A percentile compares a stretch with the other conserved stretches of the same genome.
Evolutionary conservation across 2,329 filamentous ascomycete species (phyloP).

Genomic region (Bimuria novae-zelandiae): DNA sequence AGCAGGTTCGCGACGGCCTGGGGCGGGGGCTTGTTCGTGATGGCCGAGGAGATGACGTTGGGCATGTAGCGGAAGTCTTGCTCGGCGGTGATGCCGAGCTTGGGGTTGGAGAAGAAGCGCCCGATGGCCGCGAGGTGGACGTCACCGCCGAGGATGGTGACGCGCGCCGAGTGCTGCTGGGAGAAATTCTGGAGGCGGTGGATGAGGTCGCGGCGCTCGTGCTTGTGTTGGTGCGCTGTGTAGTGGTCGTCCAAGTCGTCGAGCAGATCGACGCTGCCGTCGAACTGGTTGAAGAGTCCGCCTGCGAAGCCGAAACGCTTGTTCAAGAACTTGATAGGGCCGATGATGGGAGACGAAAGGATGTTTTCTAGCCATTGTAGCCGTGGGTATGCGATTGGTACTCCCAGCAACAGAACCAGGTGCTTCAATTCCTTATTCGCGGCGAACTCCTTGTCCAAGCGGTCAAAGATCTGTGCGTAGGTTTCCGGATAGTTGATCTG

Average conservation of each 20-base stretch:
- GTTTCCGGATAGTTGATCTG: slow-evolving; percentile 85
- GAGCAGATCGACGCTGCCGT: slow-evolving; percentile 71
- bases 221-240: slow-evolving; percentile 88
- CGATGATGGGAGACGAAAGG: slow-evolving; percentile 82
- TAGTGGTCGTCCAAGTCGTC: slow-evolving; percentile 75
- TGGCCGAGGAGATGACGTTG: slow-evolving; percentile 67
- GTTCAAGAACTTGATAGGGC: slow-evolving; percentile 86
- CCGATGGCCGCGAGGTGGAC: slow-evolving; percentile 67
- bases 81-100: slow-evolving; percentile 60
- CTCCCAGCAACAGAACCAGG: slow-evolving; percentile 66
- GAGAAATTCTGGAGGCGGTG: slow-evolving; percentile 65
- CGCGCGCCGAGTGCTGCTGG: slow-evolving; percentile 59
- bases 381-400: slow-evolving; percentile 73
- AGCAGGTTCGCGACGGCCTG: slow-evolving; percentile 68
- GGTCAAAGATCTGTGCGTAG: slow-evolving; percentile 63
- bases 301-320: slow-evolving; percentile 87
- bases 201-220: slow-evolving; percentile 77
- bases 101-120: slow-evolving; percentile 67
- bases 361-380: slow-evolving; percentile 97
- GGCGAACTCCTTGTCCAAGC: slow-evolving; percentile 57
- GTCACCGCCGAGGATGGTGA: slow-evolving; percentile 67
- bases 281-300: slow-evolving; percentile 89
- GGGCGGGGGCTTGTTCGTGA: slow-evolving; percentile 70
- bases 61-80: slow-evolving; percentile 67
- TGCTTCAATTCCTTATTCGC: slow-evolving; percentile 64